Base-by-base conservation (phyloP, 306 rosid species). In the Dryas drummondii region DNA sequence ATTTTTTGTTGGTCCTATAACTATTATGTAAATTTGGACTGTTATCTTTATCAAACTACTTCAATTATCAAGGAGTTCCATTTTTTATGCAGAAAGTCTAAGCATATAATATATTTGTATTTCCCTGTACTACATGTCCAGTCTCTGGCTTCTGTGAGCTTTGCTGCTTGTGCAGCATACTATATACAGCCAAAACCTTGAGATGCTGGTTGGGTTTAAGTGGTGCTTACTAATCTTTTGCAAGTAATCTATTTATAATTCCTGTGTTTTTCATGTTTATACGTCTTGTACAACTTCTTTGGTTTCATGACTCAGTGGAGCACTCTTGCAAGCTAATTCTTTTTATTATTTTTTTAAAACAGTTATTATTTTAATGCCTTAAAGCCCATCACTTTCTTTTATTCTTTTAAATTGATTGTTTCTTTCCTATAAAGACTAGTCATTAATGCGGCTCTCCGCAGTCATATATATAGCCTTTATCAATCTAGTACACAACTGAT, bases 1-100 rank as follows among this genome's bases (percentile, higher is more conserved):
- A 37, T 83, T 79, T 63, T 66, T 75, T 63, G 26, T 68, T 65
- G 44, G 17, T n/a, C 51, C 45, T 72, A 13, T 77, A 64, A 42
- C 45, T 72, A 13, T 77, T 68, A 42, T 51, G 26, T 10, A 70
- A 67, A 64, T 70, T 15, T 73, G 9, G 47, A 63, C n/a, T 45
- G 8, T 52, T 50, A 40, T 63, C 64, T 19, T 73, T 37, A 17
- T 17, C 1, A 55, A 17, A 10, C 51, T 5, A 17, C 5, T 42
- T 45, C 3, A 10, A 5, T 45, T 9, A 46, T 66, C 37, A 66
- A 46, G 4, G 70, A 66, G 71, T 17, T 42, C 41, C 32, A 19
- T 41, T 17, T 55, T 52, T 10, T 26, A 2, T 13, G 45, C 57
- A 7, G 42, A 42, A 6, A 62, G 12, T 16, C 19, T n/a, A 53